These are phyloP conservation scores for Ramalina intermedia DNA, from an alignment of 495 filamentous ascomycete species.

Conservation along the genomic window DNA sequence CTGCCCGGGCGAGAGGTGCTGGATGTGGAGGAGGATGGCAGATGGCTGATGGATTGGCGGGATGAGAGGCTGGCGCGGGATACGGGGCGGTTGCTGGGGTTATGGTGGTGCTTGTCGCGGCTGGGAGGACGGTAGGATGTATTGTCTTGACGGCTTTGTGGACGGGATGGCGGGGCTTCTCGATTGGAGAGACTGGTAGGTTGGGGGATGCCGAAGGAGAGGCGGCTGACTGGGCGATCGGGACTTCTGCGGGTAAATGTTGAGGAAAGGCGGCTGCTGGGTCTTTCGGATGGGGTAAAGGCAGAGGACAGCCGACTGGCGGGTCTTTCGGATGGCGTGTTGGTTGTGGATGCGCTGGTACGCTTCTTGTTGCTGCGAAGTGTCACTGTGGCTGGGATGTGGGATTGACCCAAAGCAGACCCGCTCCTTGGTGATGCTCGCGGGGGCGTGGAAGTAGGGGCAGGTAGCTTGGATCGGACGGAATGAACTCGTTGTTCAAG, in stretches of 20 bases:
- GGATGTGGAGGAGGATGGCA: constrained; percentile 22
- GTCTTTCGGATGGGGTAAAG: constrained; percentile 26
- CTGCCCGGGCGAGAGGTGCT: constrained; percentile 45
- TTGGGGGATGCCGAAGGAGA: constrained; percentile 36
- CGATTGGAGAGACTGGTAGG: constrained; percentile 13
- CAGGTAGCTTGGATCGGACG: constrained; percentile 83
- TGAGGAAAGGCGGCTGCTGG: constrained; percentile 18
- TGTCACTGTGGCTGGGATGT: constrained; percentile 61
- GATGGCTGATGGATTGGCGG: constrained; percentile 14
- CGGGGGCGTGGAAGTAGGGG: constrained; percentile 65
- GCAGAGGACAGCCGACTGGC: constrained; percentile 19
- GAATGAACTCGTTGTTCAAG: constrained; percentile 87
- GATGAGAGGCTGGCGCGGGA: constrained; percentile 31
- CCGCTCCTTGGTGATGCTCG: constrained; percentile 56
- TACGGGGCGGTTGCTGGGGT: constrained; percentile 30
- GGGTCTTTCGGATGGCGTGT: constrained; percentile 27
- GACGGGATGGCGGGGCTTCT: constrained; percentile 5
- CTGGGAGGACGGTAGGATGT: constrained; percentile 5
- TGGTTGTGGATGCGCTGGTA: constrained; percentile 41
- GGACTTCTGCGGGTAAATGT: constrained; percentile 18
- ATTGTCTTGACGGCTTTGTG: too few relatives aligned
- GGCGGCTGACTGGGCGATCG: constrained; percentile 21
- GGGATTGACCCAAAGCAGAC: constrained; percentile 34
- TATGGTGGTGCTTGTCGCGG: constrained; percentile 6
- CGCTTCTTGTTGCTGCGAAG: constrained; percentile 61